Base-by-base conservation (phyloP, 129 eudicot species). In the Scalesia atractyloides region DNA sequence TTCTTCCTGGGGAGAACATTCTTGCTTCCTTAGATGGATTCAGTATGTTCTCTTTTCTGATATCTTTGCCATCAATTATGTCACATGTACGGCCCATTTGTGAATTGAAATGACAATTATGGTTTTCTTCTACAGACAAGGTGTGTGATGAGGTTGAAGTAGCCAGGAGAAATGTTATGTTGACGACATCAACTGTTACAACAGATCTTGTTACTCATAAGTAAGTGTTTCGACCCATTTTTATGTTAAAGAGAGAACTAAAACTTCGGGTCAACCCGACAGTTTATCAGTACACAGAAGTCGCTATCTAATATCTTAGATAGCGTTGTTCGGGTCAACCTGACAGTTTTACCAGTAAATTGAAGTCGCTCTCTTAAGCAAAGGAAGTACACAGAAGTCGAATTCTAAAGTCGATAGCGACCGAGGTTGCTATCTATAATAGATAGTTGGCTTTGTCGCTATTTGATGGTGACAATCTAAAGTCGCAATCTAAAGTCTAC, bases 1-100 rank as follows among this genome's bases (percentile, higher is more conserved):
- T 89, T 81, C 86, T 89, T 52, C 98, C 98, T 2, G 98, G 97
- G 69, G 97, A 93, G 69, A 86, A 89, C 22, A 82, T 86, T 37
- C 88, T 93, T 48, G 98, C 97, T 15, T 93, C 98, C 46, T 73
- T 89, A 81, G 98, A 93, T 57, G 95, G 95, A 82, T 93, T 85
- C 69, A 90, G 97, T 93, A 84, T 0, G 97, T 80, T 2, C 17
- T 44, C 5, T 0, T 18, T 15, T 66, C 51, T 68, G 22, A 9
- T 65, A 64, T 41, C 59, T 76, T 37, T 41, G 3, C 26, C 19
- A 2, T 18, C 26, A 10, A 36, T 36, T 12, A 9, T 22, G 63
- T 46, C 20, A 37, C 43, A 37, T 6, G 1, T 37, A 37, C 7
- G 7, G 43, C 17, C 9, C 4, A 26, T 12, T 72, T 43, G 53